Conservation (phyloP, 169 alveolate genomes). For the Eimeria acervulina region DNA sequence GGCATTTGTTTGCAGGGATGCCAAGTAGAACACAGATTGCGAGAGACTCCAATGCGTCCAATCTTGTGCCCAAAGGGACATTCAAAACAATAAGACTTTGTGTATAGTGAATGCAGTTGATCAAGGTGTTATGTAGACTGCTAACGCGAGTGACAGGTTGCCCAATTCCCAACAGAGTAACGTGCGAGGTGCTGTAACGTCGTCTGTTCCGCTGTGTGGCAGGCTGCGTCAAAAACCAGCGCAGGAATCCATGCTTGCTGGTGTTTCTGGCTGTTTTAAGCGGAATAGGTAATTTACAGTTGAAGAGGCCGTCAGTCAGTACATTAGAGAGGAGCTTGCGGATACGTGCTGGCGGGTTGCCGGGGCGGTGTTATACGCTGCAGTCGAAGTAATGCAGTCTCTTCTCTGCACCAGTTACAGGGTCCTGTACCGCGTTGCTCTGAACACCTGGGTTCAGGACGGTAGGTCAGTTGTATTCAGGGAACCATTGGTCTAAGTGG, state of each 20-base stretch:
- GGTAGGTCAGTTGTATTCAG: neutral
- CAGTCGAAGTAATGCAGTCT: neutral
- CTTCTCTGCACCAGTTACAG: neutral
- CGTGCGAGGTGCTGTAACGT: neutral
- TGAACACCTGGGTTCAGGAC: neutral
- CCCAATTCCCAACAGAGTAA: neutral
- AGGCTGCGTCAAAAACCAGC: neutral
- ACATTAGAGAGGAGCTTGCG: neutral
- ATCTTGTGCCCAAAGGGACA: neutral
- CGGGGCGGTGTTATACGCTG: neutral
- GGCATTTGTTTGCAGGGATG: neutral
- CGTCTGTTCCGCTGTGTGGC: neutral
- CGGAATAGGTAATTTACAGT: neutral
- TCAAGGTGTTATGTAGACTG: neutral
- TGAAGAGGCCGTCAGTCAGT: neutral
- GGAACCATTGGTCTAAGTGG: neutral
- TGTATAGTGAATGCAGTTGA: neutral
- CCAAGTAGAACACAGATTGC: neutral
- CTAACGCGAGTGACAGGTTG: neutral
- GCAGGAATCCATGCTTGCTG: neutral
- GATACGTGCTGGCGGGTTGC: neutral
- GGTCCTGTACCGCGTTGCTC: neutral
- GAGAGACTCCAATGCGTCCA: neutral
- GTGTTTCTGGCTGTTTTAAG: neutral
- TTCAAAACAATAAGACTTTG: neutral